Conservation (phyloP, 768 basidiomycete genomes). For the Cystoderma amianthinum region DNA sequence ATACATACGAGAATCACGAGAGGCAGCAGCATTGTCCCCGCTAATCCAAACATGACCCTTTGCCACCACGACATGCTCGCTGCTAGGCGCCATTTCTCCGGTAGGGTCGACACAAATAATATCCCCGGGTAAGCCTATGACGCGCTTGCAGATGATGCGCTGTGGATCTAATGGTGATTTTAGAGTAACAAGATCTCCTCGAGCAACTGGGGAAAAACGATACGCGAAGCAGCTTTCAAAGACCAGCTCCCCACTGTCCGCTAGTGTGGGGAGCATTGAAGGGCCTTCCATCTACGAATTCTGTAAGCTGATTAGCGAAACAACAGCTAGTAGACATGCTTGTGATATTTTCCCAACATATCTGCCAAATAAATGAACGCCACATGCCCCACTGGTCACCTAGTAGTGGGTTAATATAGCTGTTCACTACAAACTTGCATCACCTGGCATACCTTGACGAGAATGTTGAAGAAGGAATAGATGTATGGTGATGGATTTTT, state of each 20-base stretch:
- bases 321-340: no score
- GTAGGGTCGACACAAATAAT: slow-evolving; percentile 85
- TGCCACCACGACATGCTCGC: slow-evolving; percentile 74
- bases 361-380: slow-evolving; percentile 56
- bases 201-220: slow-evolving; percentile 45
- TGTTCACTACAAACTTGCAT: no score
- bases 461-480: background rate
- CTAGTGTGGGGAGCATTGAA: slow-evolving; percentile 79
- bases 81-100: slow-evolving; percentile 51
- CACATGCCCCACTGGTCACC: slow-evolving; percentile 49
- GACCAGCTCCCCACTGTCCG: slow-evolving; percentile 47
- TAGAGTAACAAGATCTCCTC: slow-evolving; percentile 75
- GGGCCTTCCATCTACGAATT: slow-evolving; percentile 67
- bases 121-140: slow-evolving; percentile 89
- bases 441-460: no score
- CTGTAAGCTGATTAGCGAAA: no score
- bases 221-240: slow-evolving; percentile 57
- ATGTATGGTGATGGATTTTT: background rate
- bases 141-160: slow-evolving; percentile 77
- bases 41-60: slow-evolving; percentile 85
- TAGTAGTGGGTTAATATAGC: no score
- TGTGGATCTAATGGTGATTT: slow-evolving; percentile 64
- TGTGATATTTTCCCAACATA: slow-evolving; percentile 50
- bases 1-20: slow-evolving; percentile 87
- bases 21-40: slow-evolving; percentile 82